Base-by-base conservation (phyloP, 2,329 filamentous ascomycete genomes). In the Podosphaera aphanis region DNA sequence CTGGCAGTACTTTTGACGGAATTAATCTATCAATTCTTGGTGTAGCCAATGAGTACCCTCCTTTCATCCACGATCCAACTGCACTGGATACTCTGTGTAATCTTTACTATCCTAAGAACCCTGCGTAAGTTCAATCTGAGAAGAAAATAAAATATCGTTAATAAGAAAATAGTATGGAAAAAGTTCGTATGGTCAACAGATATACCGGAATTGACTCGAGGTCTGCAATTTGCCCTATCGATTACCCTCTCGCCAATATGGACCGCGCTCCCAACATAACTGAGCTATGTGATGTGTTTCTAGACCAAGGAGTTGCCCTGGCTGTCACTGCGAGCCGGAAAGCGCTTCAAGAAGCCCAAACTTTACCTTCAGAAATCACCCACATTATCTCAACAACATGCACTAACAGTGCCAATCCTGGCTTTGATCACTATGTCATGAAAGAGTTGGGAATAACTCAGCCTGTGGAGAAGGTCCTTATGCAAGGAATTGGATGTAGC, bases 361-460 rank as follows among this genome's bases (percentile, higher is more conserved):
- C 75, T 37, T 63, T 67, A 37, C 56, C 66, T 0, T 55, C 56
- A 2, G 62, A 74, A 44, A 74, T 81, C 50, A 81, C 75, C 2
- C 77, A 81, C 53, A 65, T 79, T 36, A 74, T 81, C 7, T 70
- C 74, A 20, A 77, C 74, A 0, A 79, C 75, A 4, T 80, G 77
- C 56, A 81, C 76, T 7, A 73, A 80, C 56, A 77, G 73, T 50
- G 74, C 74, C 15, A 80, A 79, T 56, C 76, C 76, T 0, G 76
- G 76, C 1, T 80, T 74, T 55, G 77, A 80, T 52, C 73, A 79
- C 57, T 77, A 66, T 50, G 71, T 80, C 20, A 68, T 68, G 45
- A 73, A 71, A 54, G 62, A 64, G 3, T 60, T 81, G 2, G 72
- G 73, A 0, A 63, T 79, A 25, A 62, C 63, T n/a, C 63, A 67